Percentiles rank a stretch among this genome's conserved stretches.
phyloP scores from a whole-genome alignment of 2,329 filamentous ascomycete species.

The Aplosporella prunicola region DNA sequence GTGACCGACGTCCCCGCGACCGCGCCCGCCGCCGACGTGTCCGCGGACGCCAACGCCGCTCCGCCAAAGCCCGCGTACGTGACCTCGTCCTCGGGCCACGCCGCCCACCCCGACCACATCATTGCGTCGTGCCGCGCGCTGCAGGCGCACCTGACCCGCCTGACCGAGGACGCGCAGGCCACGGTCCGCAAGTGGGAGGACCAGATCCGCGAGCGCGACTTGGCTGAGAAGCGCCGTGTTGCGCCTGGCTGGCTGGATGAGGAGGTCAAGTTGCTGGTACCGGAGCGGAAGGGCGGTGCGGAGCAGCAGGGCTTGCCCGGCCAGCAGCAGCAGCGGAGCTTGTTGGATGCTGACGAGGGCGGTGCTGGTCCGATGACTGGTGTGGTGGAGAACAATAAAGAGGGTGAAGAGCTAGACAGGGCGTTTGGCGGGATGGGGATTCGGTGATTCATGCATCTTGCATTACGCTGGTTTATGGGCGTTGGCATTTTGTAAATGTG shows the following conservation, averaged over 20 bases:
- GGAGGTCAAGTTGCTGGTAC: constrained; percentile 52
- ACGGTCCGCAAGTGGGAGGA: constrained; percentile 64
- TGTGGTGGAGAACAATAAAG: constrained; percentile 31
- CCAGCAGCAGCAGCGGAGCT: neutral
- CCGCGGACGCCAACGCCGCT: constrained; percentile 53
- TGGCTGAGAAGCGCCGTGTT: constrained; percentile 69
- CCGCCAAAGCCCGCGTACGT: constrained; percentile 49
- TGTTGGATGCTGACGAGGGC: constrained; percentile 2
- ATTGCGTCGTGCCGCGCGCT: constrained; percentile 71
- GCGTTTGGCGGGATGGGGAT: constrained; percentile 65
- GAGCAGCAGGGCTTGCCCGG: too few relatives aligned
- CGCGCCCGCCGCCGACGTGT: constrained; percentile 27
- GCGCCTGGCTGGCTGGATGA: constrained; percentile 77
- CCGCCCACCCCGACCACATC: constrained; percentile 81
- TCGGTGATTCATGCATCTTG: too few relatives aligned
- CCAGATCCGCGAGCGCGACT: constrained; percentile 52
- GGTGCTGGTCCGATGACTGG: constrained; percentile 4
- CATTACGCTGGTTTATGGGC: too few relatives aligned
- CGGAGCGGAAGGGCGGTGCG: constrained; percentile 42
- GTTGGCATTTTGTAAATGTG: too few relatives aligned
- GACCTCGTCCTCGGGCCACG: constrained; percentile 62
- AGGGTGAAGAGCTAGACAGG: constrained; percentile 49
- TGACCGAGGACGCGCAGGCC: constrained; percentile 57
- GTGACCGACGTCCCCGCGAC: constrained; percentile 39
- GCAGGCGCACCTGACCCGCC: constrained; percentile 61